A percentile compares a stretch with the other conserved stretches of the same genome.
These are phyloP conservation scores for Amaranthus cruentus DNA, from an alignment of 148 eudicot genomes.

Conservation along the genomic window DNA sequence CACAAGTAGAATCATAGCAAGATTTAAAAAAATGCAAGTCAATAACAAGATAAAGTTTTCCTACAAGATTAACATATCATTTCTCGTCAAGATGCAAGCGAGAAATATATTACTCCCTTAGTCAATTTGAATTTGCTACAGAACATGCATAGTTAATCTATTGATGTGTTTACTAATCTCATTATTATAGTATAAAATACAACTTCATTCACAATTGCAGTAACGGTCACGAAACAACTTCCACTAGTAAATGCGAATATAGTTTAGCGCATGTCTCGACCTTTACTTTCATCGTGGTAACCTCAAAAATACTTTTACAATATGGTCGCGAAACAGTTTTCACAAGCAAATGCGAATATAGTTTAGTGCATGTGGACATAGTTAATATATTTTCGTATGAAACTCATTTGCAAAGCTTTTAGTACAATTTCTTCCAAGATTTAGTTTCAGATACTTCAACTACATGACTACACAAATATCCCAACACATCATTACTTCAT, in stretches of 20 bases:
- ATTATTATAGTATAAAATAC: too few species aligned
- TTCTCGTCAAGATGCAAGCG: not conserved
- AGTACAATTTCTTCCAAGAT: not conserved
- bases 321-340: not conserved
- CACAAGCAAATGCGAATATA: not conserved
- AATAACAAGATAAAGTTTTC: too few species aligned
- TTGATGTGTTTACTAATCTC: too few species aligned
- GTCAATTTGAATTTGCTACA: too few species aligned
- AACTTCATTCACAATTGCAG: too few species aligned
- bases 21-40: not conserved
- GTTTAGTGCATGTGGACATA: not conserved
- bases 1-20: not conserved
- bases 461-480: not conserved
- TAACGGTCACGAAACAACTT: not conserved
- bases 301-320: too few species aligned
- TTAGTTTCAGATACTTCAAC: not conserved
- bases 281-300: too few species aligned
- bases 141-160: too few species aligned
- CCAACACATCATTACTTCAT: not conserved
- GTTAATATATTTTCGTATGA: too few species aligned
- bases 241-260: not conserved
- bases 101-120: too few species aligned
- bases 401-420: not conserved
- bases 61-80: not conserved
- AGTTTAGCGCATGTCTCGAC: too few species aligned